Conservation (phyloP, 805 yeast genomes). For the Saccharomycopsis lassenensis region DNA sequence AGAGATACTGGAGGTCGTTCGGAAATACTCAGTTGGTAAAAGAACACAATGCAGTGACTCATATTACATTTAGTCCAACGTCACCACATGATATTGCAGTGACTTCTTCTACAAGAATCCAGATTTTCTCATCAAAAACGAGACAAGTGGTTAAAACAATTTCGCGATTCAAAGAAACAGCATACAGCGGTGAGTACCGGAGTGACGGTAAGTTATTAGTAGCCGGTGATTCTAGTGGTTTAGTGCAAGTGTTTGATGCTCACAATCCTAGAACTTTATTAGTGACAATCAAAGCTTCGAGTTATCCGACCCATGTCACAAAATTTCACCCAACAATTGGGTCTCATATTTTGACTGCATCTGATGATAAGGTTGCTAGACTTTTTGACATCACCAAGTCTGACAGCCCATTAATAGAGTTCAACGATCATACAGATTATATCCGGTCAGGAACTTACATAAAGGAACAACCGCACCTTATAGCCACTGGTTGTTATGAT, state of each 20-base stretch:
- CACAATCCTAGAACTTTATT: constrained; percentile 66
- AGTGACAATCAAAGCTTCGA: constrained; percentile 71
- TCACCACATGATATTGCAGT: constrained; percentile 89
- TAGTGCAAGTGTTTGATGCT: constrained; percentile 85
- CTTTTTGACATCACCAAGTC: constrained; percentile 80
- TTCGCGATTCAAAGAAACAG: constrained; percentile 81
- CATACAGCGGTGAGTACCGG: constrained; percentile 83
- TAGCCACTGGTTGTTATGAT: constrained; percentile 94
- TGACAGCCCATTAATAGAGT: constrained; percentile 61
- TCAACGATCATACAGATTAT: constrained; percentile 63
- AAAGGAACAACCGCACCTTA: constrained; percentile 61
- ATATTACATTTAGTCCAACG: constrained; percentile 76
- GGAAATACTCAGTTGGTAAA: constrained; percentile 79
- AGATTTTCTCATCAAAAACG: constrained; percentile 87
- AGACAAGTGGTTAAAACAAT: constrained; percentile 84
- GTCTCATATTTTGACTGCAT: constrained; percentile 72
- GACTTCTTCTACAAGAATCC: constrained; percentile 83
- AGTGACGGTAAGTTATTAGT: constrained; percentile 83
- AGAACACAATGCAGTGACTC: constrained; percentile 86
- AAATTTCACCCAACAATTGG: constrained; percentile 74
- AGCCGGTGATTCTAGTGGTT: constrained; percentile 92
- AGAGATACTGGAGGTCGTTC: constrained; percentile 87
- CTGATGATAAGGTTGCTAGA: constrained; percentile 79
- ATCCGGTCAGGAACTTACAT: constrained; percentile 73
- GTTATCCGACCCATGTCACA: constrained; percentile 87